These are phyloP conservation scores for Amaranthus hypochondriacus DNA, from an alignment of 148 eudicot species.

Conservation along the genomic window DNA sequence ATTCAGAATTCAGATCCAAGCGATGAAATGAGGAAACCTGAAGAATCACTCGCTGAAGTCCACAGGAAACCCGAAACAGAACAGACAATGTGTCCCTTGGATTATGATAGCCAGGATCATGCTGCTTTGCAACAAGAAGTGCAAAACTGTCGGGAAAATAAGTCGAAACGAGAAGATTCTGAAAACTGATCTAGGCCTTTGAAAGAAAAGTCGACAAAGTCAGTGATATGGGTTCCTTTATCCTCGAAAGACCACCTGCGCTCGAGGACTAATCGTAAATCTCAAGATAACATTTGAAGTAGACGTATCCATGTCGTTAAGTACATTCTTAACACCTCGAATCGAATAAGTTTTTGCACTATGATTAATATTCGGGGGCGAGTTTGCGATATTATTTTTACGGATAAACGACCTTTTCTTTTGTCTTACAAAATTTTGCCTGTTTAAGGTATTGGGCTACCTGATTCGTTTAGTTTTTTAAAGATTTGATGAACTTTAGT, in stretches of 20 bases:
- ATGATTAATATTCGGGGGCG: no score
- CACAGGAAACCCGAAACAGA: background rate
- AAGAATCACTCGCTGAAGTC: background rate
- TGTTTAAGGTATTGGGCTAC: no score
- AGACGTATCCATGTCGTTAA: background rate
- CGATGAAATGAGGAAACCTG: no score
- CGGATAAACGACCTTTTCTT: no score
- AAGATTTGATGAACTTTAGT: no score
- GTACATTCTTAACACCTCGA: no score
- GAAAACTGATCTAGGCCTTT: constrained; percentile 6
- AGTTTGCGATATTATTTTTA: no score
- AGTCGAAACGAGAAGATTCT: constrained; percentile 1
- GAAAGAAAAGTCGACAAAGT: constrained; percentile 18
- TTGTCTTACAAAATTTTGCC: no score
- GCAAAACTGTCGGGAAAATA: background rate
- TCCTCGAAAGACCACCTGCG: constrained; percentile 21
- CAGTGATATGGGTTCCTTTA: constrained; percentile 20
- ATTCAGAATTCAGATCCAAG: no score
- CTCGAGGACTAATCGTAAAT: constrained; percentile 17
- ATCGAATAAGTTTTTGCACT: no score
- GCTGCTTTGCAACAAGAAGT: constrained; percentile 1
- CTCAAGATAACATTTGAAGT: constrained; percentile 9
- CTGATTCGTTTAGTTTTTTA: no score
- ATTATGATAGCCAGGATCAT: background rate
- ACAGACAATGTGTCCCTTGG: background rate